Conservation (phyloP, 495 filamentous ascomycete genomes). For the Lophiotrema nucula region DNA sequence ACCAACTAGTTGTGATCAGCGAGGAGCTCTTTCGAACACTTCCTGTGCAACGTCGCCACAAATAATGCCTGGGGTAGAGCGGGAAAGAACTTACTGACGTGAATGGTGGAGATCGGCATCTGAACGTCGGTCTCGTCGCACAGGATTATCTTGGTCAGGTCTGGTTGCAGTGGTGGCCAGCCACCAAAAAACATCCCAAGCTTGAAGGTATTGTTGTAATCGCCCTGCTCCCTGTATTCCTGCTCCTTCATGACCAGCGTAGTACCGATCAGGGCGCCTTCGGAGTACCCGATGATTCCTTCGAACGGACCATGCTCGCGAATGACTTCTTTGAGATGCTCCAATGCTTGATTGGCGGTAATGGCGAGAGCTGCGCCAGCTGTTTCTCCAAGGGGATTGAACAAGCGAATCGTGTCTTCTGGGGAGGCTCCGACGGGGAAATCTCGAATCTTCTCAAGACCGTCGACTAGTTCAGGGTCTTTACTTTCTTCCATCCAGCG, state of each 20-base stretch:
- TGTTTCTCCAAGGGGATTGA: background rate
- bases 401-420: slow-evolving; percentile 44
- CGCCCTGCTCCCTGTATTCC: slow-evolving; percentile 41
- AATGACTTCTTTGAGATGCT: slow-evolving; percentile 49
- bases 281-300: slow-evolving; percentile 46
- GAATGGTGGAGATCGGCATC: slow-evolving; percentile 55
- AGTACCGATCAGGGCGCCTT: slow-evolving; percentile 59
- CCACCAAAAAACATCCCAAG: slow-evolving; percentile 57
- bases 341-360: slow-evolving; percentile 43
- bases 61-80: no score
- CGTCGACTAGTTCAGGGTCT: slow-evolving; percentile 45
- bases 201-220: slow-evolving; percentile 46
- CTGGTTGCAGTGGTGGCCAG: slow-evolving; percentile 52
- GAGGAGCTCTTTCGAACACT: background rate
- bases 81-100: slow-evolving; percentile 43
- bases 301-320: slow-evolving; percentile 50
- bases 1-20: no score
- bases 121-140: slow-evolving; percentile 49
- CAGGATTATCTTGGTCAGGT: slow-evolving; percentile 45
- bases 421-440: slow-evolving; percentile 49
- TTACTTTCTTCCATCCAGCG: slow-evolving; percentile 50
- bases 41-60: background rate
- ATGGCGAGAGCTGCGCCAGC: background rate
- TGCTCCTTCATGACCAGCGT: slow-evolving; percentile 36
- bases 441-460: slow-evolving; percentile 51